Evolutionary conservation across 2,329 filamentous ascomycete genomes (phyloP).

Genomic region (Clonostachys rosea): DNA sequence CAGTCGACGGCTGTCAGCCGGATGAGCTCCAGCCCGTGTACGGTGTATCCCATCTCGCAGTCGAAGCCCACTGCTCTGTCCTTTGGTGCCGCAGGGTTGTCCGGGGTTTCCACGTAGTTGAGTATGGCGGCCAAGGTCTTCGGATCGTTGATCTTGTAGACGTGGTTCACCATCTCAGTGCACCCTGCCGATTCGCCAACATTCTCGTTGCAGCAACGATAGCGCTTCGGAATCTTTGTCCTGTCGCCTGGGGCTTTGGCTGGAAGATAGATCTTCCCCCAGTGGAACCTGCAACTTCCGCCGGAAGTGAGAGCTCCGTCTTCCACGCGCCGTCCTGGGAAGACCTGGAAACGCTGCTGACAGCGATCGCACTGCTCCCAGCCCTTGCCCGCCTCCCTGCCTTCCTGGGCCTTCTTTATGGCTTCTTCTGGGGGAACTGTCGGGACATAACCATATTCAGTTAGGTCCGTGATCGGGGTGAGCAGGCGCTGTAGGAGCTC

Average conservation of each 20-base stretch:
- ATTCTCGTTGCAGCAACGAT: constrained; percentile 73
- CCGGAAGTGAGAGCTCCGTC: constrained; percentile 74
- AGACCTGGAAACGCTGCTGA: constrained; percentile 81
- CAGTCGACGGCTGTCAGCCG: constrained; percentile 85
- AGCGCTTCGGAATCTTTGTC: constrained; percentile 55
- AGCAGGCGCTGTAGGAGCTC: constrained; percentile 56
- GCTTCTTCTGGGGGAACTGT: constrained; percentile 60
- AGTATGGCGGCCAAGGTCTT: constrained; percentile 73
- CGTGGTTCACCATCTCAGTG: constrained; percentile 65
- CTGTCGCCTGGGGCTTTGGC: constrained; percentile 50
- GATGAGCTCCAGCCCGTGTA: constrained; percentile 80
- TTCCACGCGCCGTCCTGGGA: constrained; percentile 73
- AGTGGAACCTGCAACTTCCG: constrained; percentile 78
- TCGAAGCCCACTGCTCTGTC: constrained; percentile 78
- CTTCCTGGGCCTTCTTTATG: constrained; percentile 61
- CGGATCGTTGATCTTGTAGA: constrained; percentile 77
- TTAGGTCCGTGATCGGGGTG: constrained; percentile 60
- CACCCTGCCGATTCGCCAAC: constrained; percentile 74
- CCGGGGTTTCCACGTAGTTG: constrained; percentile 76
- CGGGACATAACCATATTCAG: constrained; percentile 71
- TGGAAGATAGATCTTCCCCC: constrained; percentile 63
- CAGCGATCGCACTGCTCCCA: constrained; percentile 92
- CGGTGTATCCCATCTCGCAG: constrained; percentile 97
- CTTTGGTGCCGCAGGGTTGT: constrained; percentile 45
- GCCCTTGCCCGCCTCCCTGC: constrained; percentile 61